These are phyloP conservation scores for Lophiotrema nucula DNA, from an alignment of 495 filamentous ascomycete genomes.

Conservation along the genomic window DNA sequence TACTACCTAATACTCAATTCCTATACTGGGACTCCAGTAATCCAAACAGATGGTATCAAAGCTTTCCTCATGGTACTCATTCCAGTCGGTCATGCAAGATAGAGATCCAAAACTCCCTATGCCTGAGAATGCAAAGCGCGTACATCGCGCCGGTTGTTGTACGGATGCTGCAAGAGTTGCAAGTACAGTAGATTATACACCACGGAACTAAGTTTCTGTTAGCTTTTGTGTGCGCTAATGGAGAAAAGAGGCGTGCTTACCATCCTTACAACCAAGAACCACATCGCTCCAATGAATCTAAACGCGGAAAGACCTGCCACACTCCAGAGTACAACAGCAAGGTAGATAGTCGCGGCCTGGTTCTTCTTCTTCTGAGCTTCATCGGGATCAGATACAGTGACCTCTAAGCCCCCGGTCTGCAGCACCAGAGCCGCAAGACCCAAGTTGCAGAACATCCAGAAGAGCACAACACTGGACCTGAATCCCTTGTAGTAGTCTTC, in stretches of 20 bases:
- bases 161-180: too few relatives aligned
- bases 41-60: too few relatives aligned
- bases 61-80: too few relatives aligned
- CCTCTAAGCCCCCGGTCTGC: constrained; percentile 74
- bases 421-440: constrained; percentile 85
- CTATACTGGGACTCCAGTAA: too few relatives aligned
- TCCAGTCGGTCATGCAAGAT: too few relatives aligned
- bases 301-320: constrained; percentile 85
- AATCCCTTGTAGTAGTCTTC: constrained; percentile 99
- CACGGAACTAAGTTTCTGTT: constrained; percentile 40
- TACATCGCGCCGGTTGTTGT: too few relatives aligned
- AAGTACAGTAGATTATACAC: too few relatives aligned
- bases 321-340: constrained; percentile 86
- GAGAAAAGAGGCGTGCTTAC: constrained; percentile 53
- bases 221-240: background rate
- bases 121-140: too few relatives aligned
- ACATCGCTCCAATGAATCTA: constrained; percentile 86
- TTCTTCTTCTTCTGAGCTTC: constrained; percentile 44
- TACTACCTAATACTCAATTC: too few relatives aligned
- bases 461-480: constrained; percentile 82
- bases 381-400: constrained; percentile 49
- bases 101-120: too few relatives aligned
- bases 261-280: constrained; percentile 93
- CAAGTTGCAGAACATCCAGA: constrained; percentile 97
- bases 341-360: constrained; percentile 67